phyloP scores from a whole-genome alignment of 2,329 filamentous ascomycete species.

The Ascosphaera acerosa region DNA sequence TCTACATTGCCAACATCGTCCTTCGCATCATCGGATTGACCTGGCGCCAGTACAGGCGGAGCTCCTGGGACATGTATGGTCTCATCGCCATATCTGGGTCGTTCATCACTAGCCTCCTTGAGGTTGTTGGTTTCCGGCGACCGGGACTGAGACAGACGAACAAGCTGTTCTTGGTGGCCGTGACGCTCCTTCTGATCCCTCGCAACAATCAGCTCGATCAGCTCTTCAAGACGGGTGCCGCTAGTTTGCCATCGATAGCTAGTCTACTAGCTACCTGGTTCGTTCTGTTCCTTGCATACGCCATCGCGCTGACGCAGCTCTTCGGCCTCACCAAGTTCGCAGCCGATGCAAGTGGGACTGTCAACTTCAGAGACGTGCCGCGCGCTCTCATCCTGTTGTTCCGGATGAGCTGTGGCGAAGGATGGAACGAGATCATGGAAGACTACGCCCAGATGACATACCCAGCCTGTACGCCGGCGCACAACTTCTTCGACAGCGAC shows the following conservation, averaged over 20 bases:
- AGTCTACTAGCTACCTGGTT: conserved; percentile 94
- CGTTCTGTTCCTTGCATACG: conserved; percentile 85
- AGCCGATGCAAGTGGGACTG: conserved; percentile 41
- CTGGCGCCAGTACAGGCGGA: conserved; percentile 75
- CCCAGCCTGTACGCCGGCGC: conserved; percentile 50
- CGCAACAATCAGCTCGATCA: conserved; percentile 94
- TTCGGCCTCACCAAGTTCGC: conserved; percentile 89
- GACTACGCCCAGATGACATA: conserved; percentile 62
- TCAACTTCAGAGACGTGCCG: conserved; percentile 84
- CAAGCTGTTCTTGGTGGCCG: conserved; percentile 80
- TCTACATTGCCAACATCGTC: conserved; percentile 60
- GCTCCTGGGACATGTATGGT: conserved; percentile 88
- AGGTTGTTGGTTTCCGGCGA: conserved; percentile 32
- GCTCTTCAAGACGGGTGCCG: conserved; percentile 93
- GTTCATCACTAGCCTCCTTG: conserved; percentile 56
- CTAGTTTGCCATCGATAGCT: conserved; percentile 68
- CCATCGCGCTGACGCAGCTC: conserved; percentile 85
- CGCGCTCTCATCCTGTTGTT: conserved; percentile 87
- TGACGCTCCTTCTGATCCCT: conserved; percentile 74
- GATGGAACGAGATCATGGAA: conserved; percentile 94
- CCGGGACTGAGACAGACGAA: conserved; percentile 54
- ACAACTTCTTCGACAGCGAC: conserved; percentile 62
- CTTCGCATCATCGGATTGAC: conserved; percentile 72
- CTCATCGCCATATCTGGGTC: conserved; percentile 55
- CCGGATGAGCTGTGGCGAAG: conserved; percentile 77